Evolutionary conservation across 2,329 filamentous ascomycete species (phyloP), one percentile per base, ranked within the genome.

Genomic region (Fonsecaea pugnacius): DNA sequence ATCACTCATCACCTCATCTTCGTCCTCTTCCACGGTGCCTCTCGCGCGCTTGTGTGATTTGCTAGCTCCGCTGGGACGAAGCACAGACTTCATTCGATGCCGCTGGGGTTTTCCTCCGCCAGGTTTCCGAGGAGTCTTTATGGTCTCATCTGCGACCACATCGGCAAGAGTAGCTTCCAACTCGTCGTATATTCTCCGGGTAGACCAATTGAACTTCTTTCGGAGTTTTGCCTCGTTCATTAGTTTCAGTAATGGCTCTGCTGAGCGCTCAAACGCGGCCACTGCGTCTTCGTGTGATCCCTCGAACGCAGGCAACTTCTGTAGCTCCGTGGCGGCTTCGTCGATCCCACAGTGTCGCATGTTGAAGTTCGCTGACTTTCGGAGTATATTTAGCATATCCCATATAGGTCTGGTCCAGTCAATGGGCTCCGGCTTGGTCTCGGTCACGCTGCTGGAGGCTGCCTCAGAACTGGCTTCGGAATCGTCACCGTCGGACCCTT

Each of bases 41-140:
- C 77, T 72, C 24, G 77, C 77, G 43, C 78, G 75, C 67, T 80
- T 80, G 43, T 78, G 77, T 24, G 75, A 76, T 50, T 75, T 72
- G 63, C 78, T 79, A 1, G 73, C 73, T 10, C 79, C 79, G 18
- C 78, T 80, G 1, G 79, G 79, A 6, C 79, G 78, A 12, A 81
- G 73, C 2, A 81, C 76, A 1, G 79, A 81, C 69, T 79, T 80
- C 62, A 70, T 69, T 27, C 70, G 69, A 61, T 71, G 70, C 30
- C 64, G 63, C 60, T 71, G 68, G 38, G 67, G 67, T 33, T 58
- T 58, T 24, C 32, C 50, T 21, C 21, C 50, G 30, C 46, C 57
- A 3, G 60, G 50, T 58, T 68, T 70, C 21, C 64, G 64, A 0
- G 70, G 69, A 8, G 70, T 71, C 46, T 62, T 67, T 40, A 70